Percentiles rank a stretch among this genome's conserved stretches.
Conservation (phyloP, 139 green algal species). For the Tetraselmis striata region DNA sequence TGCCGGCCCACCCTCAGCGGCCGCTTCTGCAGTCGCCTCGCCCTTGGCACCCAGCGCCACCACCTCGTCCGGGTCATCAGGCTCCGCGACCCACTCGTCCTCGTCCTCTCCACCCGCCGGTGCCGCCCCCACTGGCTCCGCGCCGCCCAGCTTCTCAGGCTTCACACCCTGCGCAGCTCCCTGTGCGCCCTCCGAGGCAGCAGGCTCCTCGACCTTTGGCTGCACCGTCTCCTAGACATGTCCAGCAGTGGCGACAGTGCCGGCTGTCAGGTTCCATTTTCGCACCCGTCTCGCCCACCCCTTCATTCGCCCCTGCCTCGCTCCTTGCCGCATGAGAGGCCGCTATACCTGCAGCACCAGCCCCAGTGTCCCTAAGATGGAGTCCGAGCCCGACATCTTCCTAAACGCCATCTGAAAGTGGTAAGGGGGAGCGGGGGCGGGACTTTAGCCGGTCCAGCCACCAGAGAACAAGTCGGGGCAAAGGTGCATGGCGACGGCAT, state of each 20-base stretch:
- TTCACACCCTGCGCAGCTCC: background rate
- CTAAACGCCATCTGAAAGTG: background rate
- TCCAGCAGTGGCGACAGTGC: too few species aligned
- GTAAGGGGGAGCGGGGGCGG: too few species aligned
- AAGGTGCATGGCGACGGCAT: too few species aligned
- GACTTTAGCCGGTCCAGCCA: too few species aligned
- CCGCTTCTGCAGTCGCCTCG: slow-evolving; percentile 13
- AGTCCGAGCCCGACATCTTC: background rate
- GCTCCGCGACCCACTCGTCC: background rate
- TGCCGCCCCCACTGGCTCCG: slow-evolving; percentile 4
- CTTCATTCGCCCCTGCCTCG: background rate
- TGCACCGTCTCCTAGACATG: too few species aligned
- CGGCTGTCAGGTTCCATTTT: too few species aligned
- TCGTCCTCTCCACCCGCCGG: slow-evolving; percentile 14
- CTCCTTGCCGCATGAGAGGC: background rate
- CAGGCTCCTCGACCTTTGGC: too few species aligned
- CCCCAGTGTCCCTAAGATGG: background rate
- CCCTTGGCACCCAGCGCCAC: background rate
- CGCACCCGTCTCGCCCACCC: background rate
- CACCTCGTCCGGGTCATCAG: background rate
- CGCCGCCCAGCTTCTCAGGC: background rate
- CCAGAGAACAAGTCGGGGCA: too few species aligned
- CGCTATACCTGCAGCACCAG: background rate
- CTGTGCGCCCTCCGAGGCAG: too few species aligned
- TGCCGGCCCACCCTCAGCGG: slow-evolving; percentile 9